Conservation (phyloP, 2,329 filamentous ascomycete genomes). For the Hansfordia pulvinata region DNA sequence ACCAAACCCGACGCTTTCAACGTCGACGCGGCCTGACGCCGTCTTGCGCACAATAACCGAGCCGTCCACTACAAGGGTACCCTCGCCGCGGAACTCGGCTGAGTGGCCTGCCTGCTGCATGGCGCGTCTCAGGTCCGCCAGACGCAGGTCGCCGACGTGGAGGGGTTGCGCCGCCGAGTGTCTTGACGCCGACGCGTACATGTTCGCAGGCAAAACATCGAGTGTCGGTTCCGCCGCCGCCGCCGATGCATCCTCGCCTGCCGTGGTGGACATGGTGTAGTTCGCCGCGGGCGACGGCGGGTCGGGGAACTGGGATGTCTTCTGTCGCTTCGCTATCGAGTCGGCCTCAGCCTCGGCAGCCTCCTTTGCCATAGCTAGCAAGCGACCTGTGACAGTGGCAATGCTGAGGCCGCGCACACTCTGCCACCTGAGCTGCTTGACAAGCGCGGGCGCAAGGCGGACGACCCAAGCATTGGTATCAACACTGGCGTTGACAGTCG, state of each 20-base stretch:
- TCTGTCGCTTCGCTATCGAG: slow-evolving; percentile 33
- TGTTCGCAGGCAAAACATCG: slow-evolving; percentile 38
- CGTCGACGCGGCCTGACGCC: slow-evolving; percentile 72
- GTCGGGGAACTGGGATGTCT: slow-evolving; percentile 16
- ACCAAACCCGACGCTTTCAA: slow-evolving; percentile 56
- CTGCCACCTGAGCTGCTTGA: slow-evolving; percentile 87
- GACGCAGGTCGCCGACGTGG: slow-evolving; percentile 82
- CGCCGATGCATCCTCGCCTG: slow-evolving; percentile 7
- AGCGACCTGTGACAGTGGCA: slow-evolving; percentile 76
- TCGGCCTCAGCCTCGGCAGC: slow-evolving; percentile 37
- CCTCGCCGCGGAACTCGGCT: slow-evolving; percentile 88
- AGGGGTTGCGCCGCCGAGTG: slow-evolving; percentile 76
- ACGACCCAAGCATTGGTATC: slow-evolving; percentile 97
- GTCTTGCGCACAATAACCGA: slow-evolving; percentile 82
- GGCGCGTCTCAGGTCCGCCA: slow-evolving; percentile 75
- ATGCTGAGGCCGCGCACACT: slow-evolving; percentile 81
- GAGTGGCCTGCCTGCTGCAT: slow-evolving; percentile 74
- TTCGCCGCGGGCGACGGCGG: slow-evolving; percentile 3
- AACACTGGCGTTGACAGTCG: slow-evolving; percentile 74
- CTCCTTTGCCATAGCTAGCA: slow-evolving; percentile 23
- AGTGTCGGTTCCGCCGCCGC: slow-evolving; percentile 30
- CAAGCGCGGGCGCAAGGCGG: slow-evolving; percentile 71
- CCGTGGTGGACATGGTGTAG: slow-evolving; percentile 4
- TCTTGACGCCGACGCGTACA: slow-evolving; percentile 61
- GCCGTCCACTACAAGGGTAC: slow-evolving; percentile 79